Conservation (phyloP, 805 yeast species). For the Metschnikowia picachoensis region DNA sequence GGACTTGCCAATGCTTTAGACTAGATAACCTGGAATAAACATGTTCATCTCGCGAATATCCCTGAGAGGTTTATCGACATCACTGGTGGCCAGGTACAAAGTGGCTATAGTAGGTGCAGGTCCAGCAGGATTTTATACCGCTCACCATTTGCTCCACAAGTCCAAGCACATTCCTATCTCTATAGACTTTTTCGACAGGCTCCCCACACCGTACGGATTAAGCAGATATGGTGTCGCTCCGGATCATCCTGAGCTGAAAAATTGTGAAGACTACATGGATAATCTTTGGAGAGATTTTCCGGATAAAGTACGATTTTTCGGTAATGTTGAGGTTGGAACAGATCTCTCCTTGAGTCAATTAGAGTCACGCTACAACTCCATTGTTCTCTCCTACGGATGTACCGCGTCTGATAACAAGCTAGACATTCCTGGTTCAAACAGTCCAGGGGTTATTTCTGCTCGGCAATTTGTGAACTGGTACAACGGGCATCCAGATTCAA, state of each 20-base stretch:
- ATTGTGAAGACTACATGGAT: constrained; percentile 69
- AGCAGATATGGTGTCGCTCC: constrained; percentile 98
- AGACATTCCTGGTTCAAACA: constrained; percentile 57
- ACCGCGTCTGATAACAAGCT: constrained; percentile 50
- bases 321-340: constrained; percentile 67
- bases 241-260: constrained; percentile 95
- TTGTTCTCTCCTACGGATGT: constrained; percentile 82
- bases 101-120: constrained; percentile 92
- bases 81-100: constrained; percentile 18
- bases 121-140: constrained; percentile 53
- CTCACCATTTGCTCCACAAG: constrained; percentile 40
- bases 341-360: constrained; percentile 53
- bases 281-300: constrained; percentile 35
- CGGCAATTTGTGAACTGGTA: constrained; percentile 94
- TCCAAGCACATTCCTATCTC: constrained; percentile 27
- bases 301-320: constrained; percentile 48
- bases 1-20: too few relatives aligned
- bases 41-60: constrained; percentile 1
- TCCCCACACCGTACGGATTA: constrained; percentile 89
- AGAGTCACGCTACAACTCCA: constrained; percentile 58
- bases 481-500: constrained; percentile 74
- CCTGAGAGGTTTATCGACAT: constrained; percentile 5
- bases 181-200: constrained; percentile 75
- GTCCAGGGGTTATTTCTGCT: constrained; percentile 72
- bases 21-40: not conserved